A percentile compares a stretch with the other conserved stretches of the same genome.
Conservation (phyloP, 495 filamentous ascomycete species). For the Neurospora tetraspora region DNA sequence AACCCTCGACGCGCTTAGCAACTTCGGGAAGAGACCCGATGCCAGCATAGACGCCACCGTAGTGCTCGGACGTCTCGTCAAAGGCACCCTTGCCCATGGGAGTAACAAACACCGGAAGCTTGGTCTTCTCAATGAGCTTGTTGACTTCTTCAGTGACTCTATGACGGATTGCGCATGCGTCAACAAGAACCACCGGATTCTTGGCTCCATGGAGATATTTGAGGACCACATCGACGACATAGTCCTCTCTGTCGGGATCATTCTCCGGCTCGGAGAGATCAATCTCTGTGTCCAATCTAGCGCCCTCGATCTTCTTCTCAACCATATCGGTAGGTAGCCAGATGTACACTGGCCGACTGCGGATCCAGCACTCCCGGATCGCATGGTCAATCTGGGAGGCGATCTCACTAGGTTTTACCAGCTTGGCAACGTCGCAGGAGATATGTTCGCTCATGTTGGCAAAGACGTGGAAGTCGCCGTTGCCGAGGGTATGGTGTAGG, state of each 20-base stretch:
- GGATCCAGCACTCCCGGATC: constrained; percentile 68
- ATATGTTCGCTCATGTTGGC: constrained; percentile 64
- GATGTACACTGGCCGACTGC: constrained; percentile 72
- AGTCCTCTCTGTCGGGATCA: constrained; percentile 65
- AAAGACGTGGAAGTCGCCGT: constrained; percentile 85
- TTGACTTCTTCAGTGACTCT: constrained; percentile 64
- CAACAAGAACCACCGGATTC: constrained; percentile 73
- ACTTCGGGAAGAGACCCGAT: constrained; percentile 65
- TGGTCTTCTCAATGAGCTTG: constrained; percentile 64
- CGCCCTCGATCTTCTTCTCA: constrained; percentile 65
- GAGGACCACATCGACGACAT: constrained; percentile 71
- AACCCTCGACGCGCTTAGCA: constrained; percentile 60
- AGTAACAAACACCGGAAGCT: constrained; percentile 73
- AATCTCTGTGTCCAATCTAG: constrained; percentile 53
- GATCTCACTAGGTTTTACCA: constrained; percentile 60
- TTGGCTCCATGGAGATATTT: constrained; percentile 68
- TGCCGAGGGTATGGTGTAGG: constrained; percentile 90
- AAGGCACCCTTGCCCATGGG: constrained; percentile 91
- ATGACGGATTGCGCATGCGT: constrained; percentile 86
- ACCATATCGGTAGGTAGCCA: constrained; percentile 81
- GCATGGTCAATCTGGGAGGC: constrained; percentile 70
- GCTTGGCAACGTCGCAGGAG: constrained; percentile 56
- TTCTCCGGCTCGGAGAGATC: constrained; percentile 56
- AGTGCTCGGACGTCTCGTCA: constrained; percentile 64
- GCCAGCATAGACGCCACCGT: constrained; percentile 82